A percentile compares a stretch with the other conserved stretches of the same genome.
These are phyloP conservation scores for Pleomassaria siparia DNA, from an alignment of 2,329 filamentous ascomycete genomes.

Conservation along the genomic window DNA sequence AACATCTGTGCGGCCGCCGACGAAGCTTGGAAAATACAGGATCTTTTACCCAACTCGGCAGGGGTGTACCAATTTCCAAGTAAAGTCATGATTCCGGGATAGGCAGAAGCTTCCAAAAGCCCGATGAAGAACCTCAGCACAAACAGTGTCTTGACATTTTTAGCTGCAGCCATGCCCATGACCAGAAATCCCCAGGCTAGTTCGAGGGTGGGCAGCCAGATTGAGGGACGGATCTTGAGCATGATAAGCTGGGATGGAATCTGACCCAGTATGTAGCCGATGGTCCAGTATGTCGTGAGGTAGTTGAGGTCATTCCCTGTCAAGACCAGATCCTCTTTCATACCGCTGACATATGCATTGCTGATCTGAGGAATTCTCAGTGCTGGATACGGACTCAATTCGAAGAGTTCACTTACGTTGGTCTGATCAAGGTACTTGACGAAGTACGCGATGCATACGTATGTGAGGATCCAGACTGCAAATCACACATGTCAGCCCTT, in stretches of 20 bases:
- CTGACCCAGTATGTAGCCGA: constrained; percentile 17
- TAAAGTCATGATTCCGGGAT: constrained; percentile 40
- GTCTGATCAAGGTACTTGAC: no score
- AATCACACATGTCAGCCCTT: no score
- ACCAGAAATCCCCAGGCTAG: constrained; percentile 17
- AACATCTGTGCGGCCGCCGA: constrained; percentile 19
- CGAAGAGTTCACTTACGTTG: no score
- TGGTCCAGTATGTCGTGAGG: constrained; percentile 14
- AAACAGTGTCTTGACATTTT: constrained; percentile 14
- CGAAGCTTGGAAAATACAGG: constrained; percentile 12
- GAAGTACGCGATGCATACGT: no score
- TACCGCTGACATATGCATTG: constrained; percentile 21
- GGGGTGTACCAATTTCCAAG: constrained; percentile 42
- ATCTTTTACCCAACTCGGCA: constrained; percentile 12
- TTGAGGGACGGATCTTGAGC: constrained; percentile 13
- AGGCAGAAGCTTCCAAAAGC: constrained; percentile 31
- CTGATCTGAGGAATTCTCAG: no score
- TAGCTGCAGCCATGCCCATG: constrained; percentile 12
- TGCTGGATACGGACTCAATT: no score
- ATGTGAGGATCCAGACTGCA: no score
- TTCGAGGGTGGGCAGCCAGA: constrained; percentile 17
- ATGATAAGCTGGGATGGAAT: constrained; percentile 18
- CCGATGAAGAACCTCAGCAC: constrained; percentile 44
- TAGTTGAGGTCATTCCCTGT: constrained; percentile 21
- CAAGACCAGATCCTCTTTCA: constrained; percentile 23